These are phyloP conservation scores for Prunus kanzakura DNA, from an alignment of 306 rosid species.

Conservation along the genomic window DNA sequence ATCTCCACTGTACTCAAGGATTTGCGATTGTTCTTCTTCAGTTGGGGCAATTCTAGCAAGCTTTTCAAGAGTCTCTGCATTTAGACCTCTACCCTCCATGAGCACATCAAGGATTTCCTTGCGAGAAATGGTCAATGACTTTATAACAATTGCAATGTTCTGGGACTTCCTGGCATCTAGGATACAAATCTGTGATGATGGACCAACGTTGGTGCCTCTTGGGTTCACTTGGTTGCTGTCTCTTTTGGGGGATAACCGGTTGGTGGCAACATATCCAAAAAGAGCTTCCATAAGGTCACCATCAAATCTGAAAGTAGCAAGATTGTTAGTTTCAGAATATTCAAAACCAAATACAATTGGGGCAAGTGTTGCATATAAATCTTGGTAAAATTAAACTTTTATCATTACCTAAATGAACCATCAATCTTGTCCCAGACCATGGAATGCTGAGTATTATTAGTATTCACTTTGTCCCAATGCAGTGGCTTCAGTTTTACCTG, in stretches of 20 bases:
- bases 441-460: slow-evolving; percentile 58
- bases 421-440: slow-evolving; percentile 94
- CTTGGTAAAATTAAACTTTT: background rate
- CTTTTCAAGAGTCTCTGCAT: slow-evolving; percentile 69
- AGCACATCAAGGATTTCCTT: slow-evolving; percentile 62
- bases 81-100: slow-evolving; percentile 68
- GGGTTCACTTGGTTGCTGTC: slow-evolving; percentile 25
- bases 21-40: slow-evolving; percentile 64
- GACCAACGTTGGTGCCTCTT: slow-evolving; percentile 20
- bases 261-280: slow-evolving; percentile 63
- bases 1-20: slow-evolving; percentile 60
- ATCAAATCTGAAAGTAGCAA: slow-evolving; percentile 60
- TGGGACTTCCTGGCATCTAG: slow-evolving; percentile 79
- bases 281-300: slow-evolving; percentile 93
- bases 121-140: slow-evolving; percentile 57
- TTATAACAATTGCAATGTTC: slow-evolving; percentile 78
- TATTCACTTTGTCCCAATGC: slow-evolving; percentile 90
- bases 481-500: slow-evolving; percentile 73
- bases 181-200: slow-evolving; percentile 38
- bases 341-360: background rate
- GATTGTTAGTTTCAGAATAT: background rate
- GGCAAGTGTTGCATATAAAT: background rate
- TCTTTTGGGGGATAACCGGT: slow-evolving; percentile 40
- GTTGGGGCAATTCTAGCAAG: slow-evolving; percentile 66
- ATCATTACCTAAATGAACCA: slow-evolving; percentile 74